Conservation (phyloP, 306 rosid species). For the Vigna reflexopilosa region DNA sequence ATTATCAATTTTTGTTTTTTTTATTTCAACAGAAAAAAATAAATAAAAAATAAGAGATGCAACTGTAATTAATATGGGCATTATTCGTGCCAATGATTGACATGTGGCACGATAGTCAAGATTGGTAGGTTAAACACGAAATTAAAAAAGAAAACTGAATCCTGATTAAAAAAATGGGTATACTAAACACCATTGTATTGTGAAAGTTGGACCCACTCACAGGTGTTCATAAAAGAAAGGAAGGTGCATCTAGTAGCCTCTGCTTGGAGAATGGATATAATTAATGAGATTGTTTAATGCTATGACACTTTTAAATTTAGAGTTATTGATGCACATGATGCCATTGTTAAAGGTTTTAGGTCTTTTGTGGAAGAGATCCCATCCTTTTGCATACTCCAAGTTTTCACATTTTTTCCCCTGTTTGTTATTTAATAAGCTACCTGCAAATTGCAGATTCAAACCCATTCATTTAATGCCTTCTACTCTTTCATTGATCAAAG, state of each 20-base stretch:
- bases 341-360: not conserved
- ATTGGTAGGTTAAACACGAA: constrained; percentile 33
- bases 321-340: constrained; percentile 64
- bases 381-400: constrained; percentile 49
- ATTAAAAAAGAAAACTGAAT: not conserved
- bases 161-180: not conserved
- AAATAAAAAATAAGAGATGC: constrained; percentile 22
- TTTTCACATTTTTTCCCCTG: constrained; percentile 24
- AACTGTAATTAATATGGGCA: constrained; percentile 9
- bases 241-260: not conserved
- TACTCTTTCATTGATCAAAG: not conserved
- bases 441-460: constrained; percentile 36
- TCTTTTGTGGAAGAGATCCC: constrained; percentile 62
- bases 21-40: constrained; percentile 27
- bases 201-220: constrained; percentile 32
- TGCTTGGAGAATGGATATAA: constrained; percentile 3
- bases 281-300: constrained; percentile 25
- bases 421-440: not conserved
- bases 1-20: not conserved
- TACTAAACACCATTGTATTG: not conserved
- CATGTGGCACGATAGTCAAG: constrained; percentile 49
- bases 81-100: constrained; percentile 47
- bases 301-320: constrained; percentile 29
- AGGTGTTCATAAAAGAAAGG: constrained; percentile 30
- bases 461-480: constrained; percentile 16